Percentiles rank a stretch among this genome's conserved stretches.
phyloP scores from a whole-genome alignment of 2,329 filamentous ascomycete genomes.

The Monilinia fructicola region DNA sequence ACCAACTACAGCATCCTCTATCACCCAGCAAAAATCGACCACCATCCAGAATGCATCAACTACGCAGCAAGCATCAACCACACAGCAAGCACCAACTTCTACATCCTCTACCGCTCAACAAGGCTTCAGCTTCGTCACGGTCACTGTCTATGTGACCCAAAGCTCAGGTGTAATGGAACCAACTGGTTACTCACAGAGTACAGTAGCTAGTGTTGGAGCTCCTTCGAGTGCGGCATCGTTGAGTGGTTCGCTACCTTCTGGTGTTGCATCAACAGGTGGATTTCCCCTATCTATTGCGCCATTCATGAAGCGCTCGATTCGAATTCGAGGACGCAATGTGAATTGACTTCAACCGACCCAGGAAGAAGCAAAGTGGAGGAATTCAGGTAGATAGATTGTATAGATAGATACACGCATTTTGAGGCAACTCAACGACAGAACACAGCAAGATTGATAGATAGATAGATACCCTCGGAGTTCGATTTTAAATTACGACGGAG shows the following conservation, averaged over 20 bases:
- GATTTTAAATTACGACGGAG: background rate
- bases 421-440: conserved; percentile 7
- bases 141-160: background rate
- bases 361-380: background rate
- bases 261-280: background rate
- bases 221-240: background rate
- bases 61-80: conserved; percentile 1
- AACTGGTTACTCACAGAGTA: background rate
- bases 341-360: background rate
- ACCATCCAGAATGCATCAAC: background rate
- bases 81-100: background rate
- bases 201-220: conserved; percentile 2
- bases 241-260: background rate
- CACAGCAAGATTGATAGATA: conserved; percentile 2
- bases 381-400: background rate
- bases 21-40: background rate
- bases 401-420: conserved; percentile 4
- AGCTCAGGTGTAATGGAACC: background rate
- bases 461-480: conserved; percentile 18
- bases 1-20: background rate
- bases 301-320: conserved; percentile 14
- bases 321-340: conserved; percentile 10
- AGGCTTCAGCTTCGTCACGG: background rate
- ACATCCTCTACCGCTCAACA: background rate
- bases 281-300: background rate